Base-by-base conservation (phyloP, 2,329 filamentous ascomycete genomes). In the Alternaria brassicicola region DNA sequence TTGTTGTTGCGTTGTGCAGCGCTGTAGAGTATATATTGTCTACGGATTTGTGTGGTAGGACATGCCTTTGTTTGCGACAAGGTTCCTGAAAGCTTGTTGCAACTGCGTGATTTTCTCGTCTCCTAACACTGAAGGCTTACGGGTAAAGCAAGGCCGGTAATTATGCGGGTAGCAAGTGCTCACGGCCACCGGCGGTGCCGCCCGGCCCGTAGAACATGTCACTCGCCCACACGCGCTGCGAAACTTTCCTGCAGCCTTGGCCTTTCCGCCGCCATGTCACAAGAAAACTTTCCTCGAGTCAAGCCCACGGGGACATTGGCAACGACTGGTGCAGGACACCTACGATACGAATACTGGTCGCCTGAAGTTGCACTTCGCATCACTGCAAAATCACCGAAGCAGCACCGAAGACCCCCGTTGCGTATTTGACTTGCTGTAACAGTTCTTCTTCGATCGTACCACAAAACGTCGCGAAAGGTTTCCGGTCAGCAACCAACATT, bases 371-470 rank as follows among this genome's bases (percentile, higher is more conserved):
- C 21, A 50, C 38, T 50, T 45, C 52, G 38, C 39, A 52, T 26
- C 39, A 26, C 23, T 30, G 26, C 36, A 19, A 47, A 52, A 36
- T 41, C 35, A 33, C 52, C 52, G 52, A 55, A 28, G 52, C 52
- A 55, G 52, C 17, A 45, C 52, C 52, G 52, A 36, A 33, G 26
- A 25, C 41, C 33, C 33, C 19, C 17, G 36, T 42, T 5, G 25
- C 36, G 28, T 17, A 51, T 42, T 42, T 41, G 55, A 36, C 26
- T 43, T 57, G 19, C 26, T 28, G 33, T 17, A 31, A 41, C 48
- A 39, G 19, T 38, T 36, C 30, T 57, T 45, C 33, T 49, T 31
- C 35, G 15, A 31, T 28, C 43, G 19, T 46, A 31, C 15, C 23
- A 33, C 39, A n/a, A 52, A 31, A 43, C 35, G 33, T 28, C 42